Base-by-base conservation (phyloP, 78 protist species). In the Speleostelium caveatum region DNA sequence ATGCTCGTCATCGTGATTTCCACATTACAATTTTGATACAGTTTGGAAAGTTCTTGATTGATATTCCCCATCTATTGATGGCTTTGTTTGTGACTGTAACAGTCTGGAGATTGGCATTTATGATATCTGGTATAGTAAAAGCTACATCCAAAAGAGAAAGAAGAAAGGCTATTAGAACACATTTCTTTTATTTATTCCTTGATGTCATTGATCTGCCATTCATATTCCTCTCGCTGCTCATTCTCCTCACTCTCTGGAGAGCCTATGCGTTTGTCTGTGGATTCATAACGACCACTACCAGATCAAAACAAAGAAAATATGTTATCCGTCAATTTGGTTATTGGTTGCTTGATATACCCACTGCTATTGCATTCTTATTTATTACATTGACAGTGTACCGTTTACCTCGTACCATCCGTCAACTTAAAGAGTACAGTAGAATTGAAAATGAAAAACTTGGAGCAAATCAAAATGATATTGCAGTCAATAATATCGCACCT, bases 121-220 rank as follows among this genome's bases (percentile, higher is more conserved):
- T 92, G 80, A n/a, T 38, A 10, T 8, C 75, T 24, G 74, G 85
- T 35, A 8, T 35, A 0, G 14, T 14, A 5, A 49, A 3, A 55
- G 30, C 19, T 22, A 12, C 42, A 1, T 22, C n/a, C 3, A 55
- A 63, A 56, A 4, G 30, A 7, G 62, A 41, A 16, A 45, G 36
- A 28, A 75, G 79, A 26, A 3, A 3, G 10, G 3, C 12, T 28
- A 21, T 71, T 38, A 28, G 10, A 3, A 30, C 61, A 10, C 95
- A 92, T 38, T 92, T 92, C 61, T 73, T 79, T 14, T 51, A 38
- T 68, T 28, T 92, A 32, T 92, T 83, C 28, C n/a, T 92, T 51
- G 95, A 92, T 53, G 24, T 92, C 26, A n/a, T 92, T 32, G 95
- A 92, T 33, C n/a, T 55, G 8, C 95, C 95, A 67, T 92, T 92